Evolutionary conservation across 1,139 yeast species (phyloP).

Genomic region (Saccharomycopsis crataegensis): DNA sequence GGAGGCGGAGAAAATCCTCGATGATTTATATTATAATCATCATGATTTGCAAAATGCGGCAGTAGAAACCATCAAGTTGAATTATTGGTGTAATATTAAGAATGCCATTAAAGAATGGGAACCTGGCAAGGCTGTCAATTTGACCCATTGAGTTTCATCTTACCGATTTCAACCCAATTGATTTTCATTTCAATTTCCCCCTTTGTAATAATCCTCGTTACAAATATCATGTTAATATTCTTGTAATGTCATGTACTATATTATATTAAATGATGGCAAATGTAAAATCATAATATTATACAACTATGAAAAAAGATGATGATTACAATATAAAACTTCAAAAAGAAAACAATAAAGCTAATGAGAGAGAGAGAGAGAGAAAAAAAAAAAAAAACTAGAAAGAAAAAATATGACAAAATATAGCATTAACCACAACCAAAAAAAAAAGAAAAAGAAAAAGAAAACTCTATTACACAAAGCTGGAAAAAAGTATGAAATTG

Average conservation of each 20-base stretch:
- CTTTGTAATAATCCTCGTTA: neutral
- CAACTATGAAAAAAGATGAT: too few relatives aligned
- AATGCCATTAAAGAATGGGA: conserved; percentile 75
- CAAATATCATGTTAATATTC: too few relatives aligned
- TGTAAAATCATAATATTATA: too few relatives aligned
- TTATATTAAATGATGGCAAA: too few relatives aligned
- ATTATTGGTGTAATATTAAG: conserved; percentile 79
- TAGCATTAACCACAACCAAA: neutral
- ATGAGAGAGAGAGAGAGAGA: too few relatives aligned
- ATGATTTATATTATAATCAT: conserved; percentile 29
- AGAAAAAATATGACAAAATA: neutral
- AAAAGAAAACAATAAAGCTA: too few relatives aligned
- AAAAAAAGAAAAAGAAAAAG: neutral
- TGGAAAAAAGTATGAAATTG: neutral
- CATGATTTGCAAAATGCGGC: conserved; percentile 44
- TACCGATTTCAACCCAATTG: conserved; percentile 22
- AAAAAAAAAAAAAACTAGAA: too few relatives aligned
- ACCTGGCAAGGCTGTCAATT: conserved; percentile 56
- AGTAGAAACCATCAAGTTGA: conserved; percentile 60
- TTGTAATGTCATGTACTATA: too few relatives aligned
- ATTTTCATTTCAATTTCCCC: neutral
- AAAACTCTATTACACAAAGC: neutral
- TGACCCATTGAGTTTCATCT: conserved; percentile 37
- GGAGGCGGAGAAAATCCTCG: conserved; percentile 30
- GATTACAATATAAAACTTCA: too few relatives aligned